Evolutionary conservation across 371 early-diverging fungal genomes (phyloP).

Genomic region (Thermomucor indicae-seudaticae): DNA sequence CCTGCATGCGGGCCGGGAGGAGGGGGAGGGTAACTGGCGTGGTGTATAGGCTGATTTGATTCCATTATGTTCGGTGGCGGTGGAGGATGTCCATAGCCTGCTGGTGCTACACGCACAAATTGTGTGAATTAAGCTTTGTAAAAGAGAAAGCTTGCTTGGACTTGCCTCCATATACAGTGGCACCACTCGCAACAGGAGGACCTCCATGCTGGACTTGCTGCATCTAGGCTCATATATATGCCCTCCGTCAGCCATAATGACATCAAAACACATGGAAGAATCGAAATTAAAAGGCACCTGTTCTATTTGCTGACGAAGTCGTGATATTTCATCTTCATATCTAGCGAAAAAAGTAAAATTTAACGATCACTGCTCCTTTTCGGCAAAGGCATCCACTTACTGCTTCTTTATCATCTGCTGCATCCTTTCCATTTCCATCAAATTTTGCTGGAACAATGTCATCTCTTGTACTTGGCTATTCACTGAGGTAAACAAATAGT

Average conservation of each 20-base stretch:
- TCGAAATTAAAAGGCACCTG: no score
- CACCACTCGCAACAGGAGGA: not conserved
- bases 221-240: no score
- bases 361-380: not conserved
- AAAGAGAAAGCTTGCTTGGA: no score
- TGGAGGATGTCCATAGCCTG: conserved; percentile 6
- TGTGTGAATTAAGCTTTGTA: no score
- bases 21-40: conserved; percentile 8
- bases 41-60: conserved; percentile 9
- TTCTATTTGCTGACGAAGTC: conserved; percentile 40
- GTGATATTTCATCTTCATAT: conserved; percentile 48
- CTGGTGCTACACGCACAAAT: no score
- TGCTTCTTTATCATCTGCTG: conserved; percentile 74
- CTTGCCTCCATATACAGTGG: not conserved
- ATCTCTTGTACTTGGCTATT: conserved; percentile 78
- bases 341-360: conserved; percentile 13
- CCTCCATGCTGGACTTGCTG: not conserved
- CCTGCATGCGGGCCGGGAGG: conserved; percentile 14
- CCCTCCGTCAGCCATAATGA: no score
- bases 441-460: conserved; percentile 67
- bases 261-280: no score
- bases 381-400: conserved; percentile 22
- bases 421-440: conserved; percentile 77
- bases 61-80: conserved; percentile 14
- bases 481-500: conserved; percentile 37